Evolutionary conservation across 176 grass and related monocot genomes (phyloP), one percentile per base, ranked within the genome.

Genomic region (Ensete ventricosum): DNA sequence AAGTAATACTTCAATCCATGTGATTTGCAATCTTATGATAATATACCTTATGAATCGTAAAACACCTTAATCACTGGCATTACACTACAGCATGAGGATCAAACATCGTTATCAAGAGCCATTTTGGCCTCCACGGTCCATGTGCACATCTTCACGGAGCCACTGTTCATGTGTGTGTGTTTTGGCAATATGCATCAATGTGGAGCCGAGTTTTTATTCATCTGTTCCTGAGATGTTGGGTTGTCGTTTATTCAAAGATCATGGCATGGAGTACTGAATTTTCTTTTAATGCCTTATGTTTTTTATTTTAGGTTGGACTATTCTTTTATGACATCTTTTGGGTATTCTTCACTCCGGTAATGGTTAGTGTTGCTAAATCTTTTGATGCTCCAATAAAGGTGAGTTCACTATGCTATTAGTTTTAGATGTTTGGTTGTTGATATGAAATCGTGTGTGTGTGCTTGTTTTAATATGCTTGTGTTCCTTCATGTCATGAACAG

Each of bases 381-480:
- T 97, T 97, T 88, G 90, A 97, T 87, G 93, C 93, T 74, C 93
- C 93, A 0, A 97, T 97, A 81, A 97, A 97, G 93, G 90, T 93
- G 54, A 49, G 76, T 72, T n/a, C 9, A 43, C 34, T 43, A 6
- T 43, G 34, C 34, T 6, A 6, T 5, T 43, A 43, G 34, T 67
- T 75, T 71, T 43, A 11, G 1, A 23, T 0, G 26, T 76, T 54
- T 78, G 12, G 9, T 3, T 59, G 2, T 53, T 14, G 76, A 54
- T 12, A 22, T 22, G 34, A 43, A 43, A 43, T 43, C 5, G 13
- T 53, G 9, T 6, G 16, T 27, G 3, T 71, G 17, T 11, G 3
- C 2, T 62, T 9, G 55, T 51, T 72, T 64, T 77, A 59, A 69
- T 50, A 50, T 21, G 34, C 54, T 43, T 53, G 27, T 43, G 79